These are phyloP conservation scores for Talinum fruticosum DNA, from an alignment of 148 eudicot genomes.

Conservation along the genomic window DNA sequence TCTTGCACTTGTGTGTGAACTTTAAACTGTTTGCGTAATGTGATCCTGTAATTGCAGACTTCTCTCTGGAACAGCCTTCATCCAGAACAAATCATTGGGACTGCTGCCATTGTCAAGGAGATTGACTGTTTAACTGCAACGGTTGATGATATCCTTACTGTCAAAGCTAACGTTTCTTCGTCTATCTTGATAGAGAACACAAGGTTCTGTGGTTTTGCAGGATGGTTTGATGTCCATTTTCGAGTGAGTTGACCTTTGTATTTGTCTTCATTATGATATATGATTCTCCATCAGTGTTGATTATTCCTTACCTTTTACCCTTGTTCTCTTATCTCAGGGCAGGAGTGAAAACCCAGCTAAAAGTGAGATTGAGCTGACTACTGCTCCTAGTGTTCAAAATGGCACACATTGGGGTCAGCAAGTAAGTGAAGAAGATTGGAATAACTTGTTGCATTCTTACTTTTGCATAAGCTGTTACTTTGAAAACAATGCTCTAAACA, in stretches of 20 bases:
- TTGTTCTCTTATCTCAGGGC: constrained; percentile 49
- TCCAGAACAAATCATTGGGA: constrained; percentile 89
- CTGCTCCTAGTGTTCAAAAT: constrained; percentile 67
- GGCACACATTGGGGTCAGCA: constrained; percentile 99
- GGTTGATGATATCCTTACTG: constrained; percentile 58
- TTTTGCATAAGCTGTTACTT: background rate
- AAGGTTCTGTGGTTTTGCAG: constrained; percentile 75
- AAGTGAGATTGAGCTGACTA: constrained; percentile 70
- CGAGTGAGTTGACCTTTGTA: constrained; percentile 58
- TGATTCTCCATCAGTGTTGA: background rate
- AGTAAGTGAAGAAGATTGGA: constrained; percentile 38
- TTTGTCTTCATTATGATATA: background rate
- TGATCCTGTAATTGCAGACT: constrained; percentile 45
- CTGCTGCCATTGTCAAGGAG: constrained; percentile 62
- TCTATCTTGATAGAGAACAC: constrained; percentile 50
- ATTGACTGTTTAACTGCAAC: constrained; percentile 81
- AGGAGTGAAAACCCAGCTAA: constrained; percentile 62
- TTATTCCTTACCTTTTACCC: constrained; percentile 6
- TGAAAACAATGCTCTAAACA: background rate
- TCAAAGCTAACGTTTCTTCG: constrained; percentile 52
- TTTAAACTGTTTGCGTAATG: background rate
- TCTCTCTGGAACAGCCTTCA: constrained; percentile 90
- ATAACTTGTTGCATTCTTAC: background rate
- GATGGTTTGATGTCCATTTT: constrained; percentile 99
- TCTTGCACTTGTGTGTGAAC: too few species aligned